Conservation (phyloP, 1,284 basidiomycete genomes). For the Meira nashicola region DNA sequence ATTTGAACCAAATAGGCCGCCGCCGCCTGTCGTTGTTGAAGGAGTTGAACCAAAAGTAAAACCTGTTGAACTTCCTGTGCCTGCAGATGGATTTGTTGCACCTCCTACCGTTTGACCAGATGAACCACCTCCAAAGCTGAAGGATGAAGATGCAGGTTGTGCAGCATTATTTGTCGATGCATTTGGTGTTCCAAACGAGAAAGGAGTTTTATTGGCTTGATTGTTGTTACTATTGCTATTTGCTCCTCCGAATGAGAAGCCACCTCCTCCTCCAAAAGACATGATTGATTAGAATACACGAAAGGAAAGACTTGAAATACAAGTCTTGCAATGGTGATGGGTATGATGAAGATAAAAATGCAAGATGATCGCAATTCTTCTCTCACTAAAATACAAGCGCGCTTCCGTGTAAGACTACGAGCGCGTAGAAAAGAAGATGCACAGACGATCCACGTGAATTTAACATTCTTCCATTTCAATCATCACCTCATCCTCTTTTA, state of each 20-base stretch:
- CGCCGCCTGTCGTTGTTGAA: neutral
- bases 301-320: too few species aligned
- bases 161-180: neutral
- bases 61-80: neutral
- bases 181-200: constrained; percentile 7
- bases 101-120: constrained; percentile 4
- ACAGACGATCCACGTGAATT: too few species aligned
- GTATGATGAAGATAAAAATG: too few species aligned
- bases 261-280: constrained; percentile 19
- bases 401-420: too few species aligned
- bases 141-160: neutral
- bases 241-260: constrained; percentile 31
- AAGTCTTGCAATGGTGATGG: too few species aligned
- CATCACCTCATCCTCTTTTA: too few species aligned
- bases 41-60: neutral
- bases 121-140: constrained; percentile 10
- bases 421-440: too few species aligned
- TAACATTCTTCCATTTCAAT: too few species aligned
- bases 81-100: neutral
- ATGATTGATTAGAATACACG: too few species aligned
- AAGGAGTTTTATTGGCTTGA: constrained; percentile 9
- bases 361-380: too few species aligned
- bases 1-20: neutral
- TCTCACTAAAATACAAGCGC: too few species aligned
- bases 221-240: constrained; percentile 20